A percentile compares a stretch with the other conserved stretches of the same genome.
Evolutionary conservation across 1,284 basidiomycete species (phyloP).

Genomic region (Exsudoporus floridanus): DNA sequence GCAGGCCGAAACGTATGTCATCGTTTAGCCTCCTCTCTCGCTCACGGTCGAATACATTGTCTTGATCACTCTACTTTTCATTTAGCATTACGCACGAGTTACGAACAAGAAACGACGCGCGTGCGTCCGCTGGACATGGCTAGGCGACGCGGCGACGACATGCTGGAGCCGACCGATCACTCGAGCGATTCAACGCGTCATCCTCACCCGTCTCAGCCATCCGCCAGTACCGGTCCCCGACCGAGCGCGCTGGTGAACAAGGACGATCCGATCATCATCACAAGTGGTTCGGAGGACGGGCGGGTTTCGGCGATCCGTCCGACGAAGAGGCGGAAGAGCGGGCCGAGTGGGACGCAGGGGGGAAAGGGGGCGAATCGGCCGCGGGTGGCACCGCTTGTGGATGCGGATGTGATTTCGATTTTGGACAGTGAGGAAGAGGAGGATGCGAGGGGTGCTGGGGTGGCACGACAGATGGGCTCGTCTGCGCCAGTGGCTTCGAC

Average conservation of each 20-base stretch:
- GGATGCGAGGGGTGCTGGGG: not conserved
- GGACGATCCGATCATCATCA: constrained; percentile 27
- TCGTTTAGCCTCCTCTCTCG: not conserved
- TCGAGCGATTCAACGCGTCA: constrained; percentile 16
- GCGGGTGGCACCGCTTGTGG: constrained; percentile 5
- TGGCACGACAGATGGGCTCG: not conserved
- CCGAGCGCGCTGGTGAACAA: not conserved
- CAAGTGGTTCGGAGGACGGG: constrained; percentile 26
- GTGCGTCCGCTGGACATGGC: constrained; percentile 19
- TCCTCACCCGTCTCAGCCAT: constrained; percentile 3
- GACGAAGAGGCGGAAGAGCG: constrained; percentile 5
- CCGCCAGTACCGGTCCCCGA: not conserved
- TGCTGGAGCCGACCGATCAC: constrained; percentile 19
- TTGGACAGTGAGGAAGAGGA: constrained; percentile 29
- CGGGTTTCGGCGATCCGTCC: not conserved
- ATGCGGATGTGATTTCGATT: constrained; percentile 29
- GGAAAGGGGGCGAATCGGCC: not conserved
- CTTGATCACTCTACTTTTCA: not conserved
- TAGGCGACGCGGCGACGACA: constrained; percentile 1
- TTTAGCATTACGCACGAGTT: constrained; percentile 20
- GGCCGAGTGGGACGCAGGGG: constrained; percentile 2
- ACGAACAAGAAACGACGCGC: constrained; percentile 3
- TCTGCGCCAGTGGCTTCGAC: not conserved
- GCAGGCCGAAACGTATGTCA: constrained; percentile 20
- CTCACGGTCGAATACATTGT: not conserved